These are phyloP conservation scores for Rhizoclosmatium globosum DNA, from an alignment of 192 early-diverging fungal genomes.

Conservation along the genomic window DNA sequence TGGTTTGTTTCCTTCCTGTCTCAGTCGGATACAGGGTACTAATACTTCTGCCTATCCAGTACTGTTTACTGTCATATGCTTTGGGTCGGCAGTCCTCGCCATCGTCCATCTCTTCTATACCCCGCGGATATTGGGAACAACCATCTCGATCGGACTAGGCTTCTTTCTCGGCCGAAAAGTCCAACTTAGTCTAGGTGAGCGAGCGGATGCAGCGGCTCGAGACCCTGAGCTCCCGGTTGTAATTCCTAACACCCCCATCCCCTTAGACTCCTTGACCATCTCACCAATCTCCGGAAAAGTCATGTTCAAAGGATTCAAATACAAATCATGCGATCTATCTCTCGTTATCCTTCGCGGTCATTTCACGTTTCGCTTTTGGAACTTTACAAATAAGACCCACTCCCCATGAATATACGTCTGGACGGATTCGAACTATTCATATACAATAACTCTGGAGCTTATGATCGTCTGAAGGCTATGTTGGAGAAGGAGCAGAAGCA, in stretches of 20 bases:
- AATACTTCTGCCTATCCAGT: neutral
- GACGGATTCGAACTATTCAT: constrained; percentile 85
- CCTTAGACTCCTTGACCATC: constrained; percentile 62
- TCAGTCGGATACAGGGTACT: neutral
- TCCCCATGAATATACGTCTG: constrained; percentile 65
- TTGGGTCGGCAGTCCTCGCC: constrained; percentile 23
- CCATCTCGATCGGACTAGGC: neutral
- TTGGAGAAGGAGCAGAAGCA: constrained; percentile 27
- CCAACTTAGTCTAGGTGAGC: neutral
- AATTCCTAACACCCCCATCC: too few species aligned
- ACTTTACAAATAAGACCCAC: neutral
- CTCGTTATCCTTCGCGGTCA: constrained; percentile 76
- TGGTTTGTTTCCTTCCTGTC: neutral
- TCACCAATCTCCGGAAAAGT: constrained; percentile 75
- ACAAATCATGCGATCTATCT: constrained; percentile 74
- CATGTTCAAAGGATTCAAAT: constrained; percentile 79
- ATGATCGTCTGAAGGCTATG: constrained; percentile 59
- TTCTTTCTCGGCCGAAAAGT: neutral
- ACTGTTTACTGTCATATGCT: constrained; percentile 29
- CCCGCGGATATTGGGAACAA: constrained; percentile 2
- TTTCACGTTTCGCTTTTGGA: constrained; percentile 78
- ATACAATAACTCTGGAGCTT: constrained; percentile 80
- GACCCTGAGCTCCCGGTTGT: too few species aligned
- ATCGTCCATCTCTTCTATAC: constrained; percentile 24
- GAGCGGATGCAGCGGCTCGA: neutral